Evolutionary conservation across 2,329 filamentous ascomycete genomes (phyloP), one percentile per base, ranked within the genome.

Genomic region (Penicillium sp.): DNA sequence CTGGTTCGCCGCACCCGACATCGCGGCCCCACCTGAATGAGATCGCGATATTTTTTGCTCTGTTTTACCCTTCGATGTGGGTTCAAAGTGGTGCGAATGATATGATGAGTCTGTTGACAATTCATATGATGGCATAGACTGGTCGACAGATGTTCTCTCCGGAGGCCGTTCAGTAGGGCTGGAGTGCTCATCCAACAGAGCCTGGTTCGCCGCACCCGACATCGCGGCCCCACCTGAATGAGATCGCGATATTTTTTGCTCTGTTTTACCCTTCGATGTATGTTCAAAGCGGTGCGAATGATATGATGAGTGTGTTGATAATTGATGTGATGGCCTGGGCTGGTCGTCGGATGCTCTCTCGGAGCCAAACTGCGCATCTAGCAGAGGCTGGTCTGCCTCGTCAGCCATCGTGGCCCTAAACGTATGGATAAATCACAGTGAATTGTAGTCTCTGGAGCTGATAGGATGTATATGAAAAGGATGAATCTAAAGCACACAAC

Each of bases 341-440:
- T 23, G 17, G 23, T 36, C 33, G 13, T 36, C 25, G 33, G 51
- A 47, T 38, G 31, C 19, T 38, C 51, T 23, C 17, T 43, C 23
- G 13, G 38, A 29, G 47, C 56, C 61, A 35, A 60, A 60, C 36
- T 65, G 61, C 60, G 64, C 66, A 55, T 64, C 63, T 57, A 74
- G 61, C 53, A 74, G 63, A 62, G 70, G 70, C 60, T 58, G 61
- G 47, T 58, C 67, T 61, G 62, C 65, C 67, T 75, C 73, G 45
- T 75, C 70, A 61, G 66, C 66, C 74, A 75, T 75, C 44, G 56
- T 58, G 65, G 67, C 66, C 54, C 21, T 31, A 39, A 17, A 55
- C n/a, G 17, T 36, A 21, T 31, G 3, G 15, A 55, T 43, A n/a
- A 51, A 23, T 21, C 6, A 21, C 6, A n/a, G 21, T 23, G 42